Base-by-base conservation (phyloP, 1,139 yeast genomes). In the Taphrina confusa region DNA sequence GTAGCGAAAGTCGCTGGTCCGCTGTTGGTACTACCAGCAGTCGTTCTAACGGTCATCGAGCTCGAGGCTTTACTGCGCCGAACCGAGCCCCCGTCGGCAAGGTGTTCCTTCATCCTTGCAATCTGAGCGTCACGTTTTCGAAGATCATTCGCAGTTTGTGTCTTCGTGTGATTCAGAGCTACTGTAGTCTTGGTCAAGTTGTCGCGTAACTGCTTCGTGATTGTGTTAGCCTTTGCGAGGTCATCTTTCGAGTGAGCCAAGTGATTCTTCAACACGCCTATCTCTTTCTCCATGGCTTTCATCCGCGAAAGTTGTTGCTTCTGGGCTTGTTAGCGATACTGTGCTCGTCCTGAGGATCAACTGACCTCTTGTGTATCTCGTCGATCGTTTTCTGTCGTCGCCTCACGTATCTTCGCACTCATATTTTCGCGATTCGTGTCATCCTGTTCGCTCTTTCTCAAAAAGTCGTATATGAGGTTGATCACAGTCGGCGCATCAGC, bases 401-500 rank as follows among this genome's bases (percentile, higher is more conserved):
- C 33, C 23, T 47, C 52, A 28, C 52, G 52, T 6, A 47, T 22
- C 28, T 28, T 31, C 11, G 52, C 42, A 20, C 52, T 47, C 52
- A 47, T 47, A n/a, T 27, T 28, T 28, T 47, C 52, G 12, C 52
- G 27, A 11, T 27, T 42, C 12, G 28, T 20, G n/a, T 54, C 58
- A n/a, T 54, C 58, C 36, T 46, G 40, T 28, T 31, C 51, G 25
- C 58, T 54, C 27, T 46, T 45, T 30, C 49, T 22, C 42, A 54
- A 45, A 25, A 54, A 44, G 25, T 54, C 51, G 23, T 54, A 54
- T 12, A 54, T 30, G 23, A 54, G 34, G 25, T 54, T 54, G 28
- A 54, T 54, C 16, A 54, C 58, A 30, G 44, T 14, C 2, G 58
- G 58, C 58, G 58, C 58, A 22, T 54, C 58, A 2, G 58, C 58